A percentile compares a stretch with the other conserved stretches of the same genome.
Conservation (phyloP, 306 rosid genomes). For the Clitoria ternatea region DNA sequence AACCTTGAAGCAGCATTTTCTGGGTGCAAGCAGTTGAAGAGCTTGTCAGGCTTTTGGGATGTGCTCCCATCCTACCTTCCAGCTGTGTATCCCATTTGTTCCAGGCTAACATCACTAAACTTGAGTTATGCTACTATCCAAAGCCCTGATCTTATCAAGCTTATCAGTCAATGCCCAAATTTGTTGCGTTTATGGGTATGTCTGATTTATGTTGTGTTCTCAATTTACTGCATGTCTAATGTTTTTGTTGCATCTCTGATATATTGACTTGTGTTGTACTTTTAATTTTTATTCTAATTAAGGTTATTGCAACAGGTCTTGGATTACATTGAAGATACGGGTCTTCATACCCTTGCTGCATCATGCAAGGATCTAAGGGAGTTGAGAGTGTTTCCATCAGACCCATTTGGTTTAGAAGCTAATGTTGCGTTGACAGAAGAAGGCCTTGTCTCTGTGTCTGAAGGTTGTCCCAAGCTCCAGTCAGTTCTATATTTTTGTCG, state of each 20-base stretch:
- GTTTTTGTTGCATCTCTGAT: neutral
- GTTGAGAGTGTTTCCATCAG: constrained; percentile 91
- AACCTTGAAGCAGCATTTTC: constrained; percentile 50
- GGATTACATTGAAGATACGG: constrained; percentile 87
- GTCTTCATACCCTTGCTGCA: constrained; percentile 68
- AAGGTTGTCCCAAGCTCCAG: constrained; percentile 88
- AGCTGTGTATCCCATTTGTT: constrained; percentile 59
- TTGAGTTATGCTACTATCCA: constrained; percentile 67
- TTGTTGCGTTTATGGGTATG: constrained; percentile 83
- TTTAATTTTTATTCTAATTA: constrained; percentile 29
- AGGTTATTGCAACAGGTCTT: constrained; percentile 56
- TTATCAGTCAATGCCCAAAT: constrained; percentile 62
- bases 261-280: neutral
- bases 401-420: constrained; percentile 65
- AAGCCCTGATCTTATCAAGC: constrained; percentile 67
- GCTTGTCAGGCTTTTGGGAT: constrained; percentile 88
- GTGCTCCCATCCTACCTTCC: constrained; percentile 67
- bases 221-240: neutral
- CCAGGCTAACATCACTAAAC: constrained; percentile 68
- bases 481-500: constrained; percentile 93
- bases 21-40: constrained; percentile 60
- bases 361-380: constrained; percentile 83
- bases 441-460: constrained; percentile 83
- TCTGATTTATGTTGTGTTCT: neutral
- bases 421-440: constrained; percentile 75